Conservation (phyloP, 2,329 filamentous ascomycete species). For the Leptoxyphium fumago region DNA sequence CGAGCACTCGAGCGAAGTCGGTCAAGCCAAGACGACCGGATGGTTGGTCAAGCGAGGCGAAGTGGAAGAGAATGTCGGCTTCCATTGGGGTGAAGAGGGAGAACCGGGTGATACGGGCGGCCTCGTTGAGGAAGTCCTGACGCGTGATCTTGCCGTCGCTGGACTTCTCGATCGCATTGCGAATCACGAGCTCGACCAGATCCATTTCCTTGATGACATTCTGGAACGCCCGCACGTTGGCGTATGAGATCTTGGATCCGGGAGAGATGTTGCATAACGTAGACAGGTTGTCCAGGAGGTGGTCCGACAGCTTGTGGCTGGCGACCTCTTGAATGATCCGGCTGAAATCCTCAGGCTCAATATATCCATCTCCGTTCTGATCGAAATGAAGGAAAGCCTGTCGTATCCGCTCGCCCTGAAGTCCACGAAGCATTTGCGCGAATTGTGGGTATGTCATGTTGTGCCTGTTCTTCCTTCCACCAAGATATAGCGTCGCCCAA, state of each 20-base stretch:
- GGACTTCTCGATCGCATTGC: slow-evolving; percentile 72
- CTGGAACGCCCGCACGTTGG: slow-evolving; percentile 93
- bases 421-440: slow-evolving; percentile 88
- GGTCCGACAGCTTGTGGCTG: slow-evolving; percentile 92
- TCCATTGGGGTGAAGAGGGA: slow-evolving; percentile 97
- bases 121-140: slow-evolving; percentile 87
- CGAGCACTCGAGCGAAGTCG: slow-evolving; percentile 90
- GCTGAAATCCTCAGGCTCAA: slow-evolving; percentile 90
- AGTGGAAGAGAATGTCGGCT: slow-evolving; percentile 96
- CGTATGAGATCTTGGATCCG: slow-evolving; percentile 89
- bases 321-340: slow-evolving; percentile 89
- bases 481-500: slow-evolving; percentile 91
- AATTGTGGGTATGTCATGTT: slow-evolving; percentile 93
- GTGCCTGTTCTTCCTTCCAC: slow-evolving; percentile 73
- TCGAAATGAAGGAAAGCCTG: slow-evolving; percentile 92
- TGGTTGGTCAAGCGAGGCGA: slow-evolving; percentile 80
- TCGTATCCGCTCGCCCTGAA: slow-evolving; percentile 89
- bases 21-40: slow-evolving; percentile 66
- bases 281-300: slow-evolving; percentile 77
- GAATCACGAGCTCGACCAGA: slow-evolving; percentile 82
- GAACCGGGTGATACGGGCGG: slow-evolving; percentile 79
- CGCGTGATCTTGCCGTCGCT: slow-evolving; percentile 84
- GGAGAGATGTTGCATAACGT: slow-evolving; percentile 90
- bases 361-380: slow-evolving; percentile 83
- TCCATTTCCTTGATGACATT: slow-evolving; percentile 98